Percentiles rank a stretch among this genome's conserved stretches.
phyloP scores from a whole-genome alignment of 2,329 filamentous ascomycete species.

The Botrytis fabae region DNA sequence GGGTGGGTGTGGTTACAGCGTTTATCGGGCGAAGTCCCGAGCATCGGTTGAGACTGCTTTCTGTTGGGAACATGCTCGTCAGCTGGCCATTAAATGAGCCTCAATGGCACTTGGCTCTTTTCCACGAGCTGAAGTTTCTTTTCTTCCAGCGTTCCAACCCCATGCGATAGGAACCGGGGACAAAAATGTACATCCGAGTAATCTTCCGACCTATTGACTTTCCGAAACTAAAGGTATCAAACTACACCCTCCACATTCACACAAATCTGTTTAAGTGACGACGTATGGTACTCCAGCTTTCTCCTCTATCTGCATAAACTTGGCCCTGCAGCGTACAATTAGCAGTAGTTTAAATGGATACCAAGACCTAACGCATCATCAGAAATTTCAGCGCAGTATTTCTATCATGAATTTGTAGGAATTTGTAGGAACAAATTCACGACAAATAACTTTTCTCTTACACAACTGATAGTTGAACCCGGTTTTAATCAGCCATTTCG shows the following conservation, averaged over 20 bases:
- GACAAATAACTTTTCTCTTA: background rate
- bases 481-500: background rate
- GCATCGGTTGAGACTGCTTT: background rate
- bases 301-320: too few species aligned
- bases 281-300: too few species aligned
- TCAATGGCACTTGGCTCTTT: background rate
- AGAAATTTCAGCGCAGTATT: background rate
- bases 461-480: background rate
- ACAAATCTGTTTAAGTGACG: too few species aligned
- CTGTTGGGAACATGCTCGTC: background rate
- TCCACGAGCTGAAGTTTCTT: background rate
- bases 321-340: background rate
- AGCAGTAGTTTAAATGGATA: background rate
- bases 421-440: background rate
- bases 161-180: background rate
- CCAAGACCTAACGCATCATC: background rate
- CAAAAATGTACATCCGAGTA: background rate
- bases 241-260: accelerated
- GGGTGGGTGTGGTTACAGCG: background rate
- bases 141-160: background rate
- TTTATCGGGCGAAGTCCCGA: background rate
- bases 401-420: background rate
- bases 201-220: background rate
- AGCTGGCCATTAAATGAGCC: background rate
- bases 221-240: background rate